Evolutionary conservation across 2,329 filamentous ascomycete genomes (phyloP), one percentile per base, ranked within the genome.

Genomic region (Fusarium clavum): DNA sequence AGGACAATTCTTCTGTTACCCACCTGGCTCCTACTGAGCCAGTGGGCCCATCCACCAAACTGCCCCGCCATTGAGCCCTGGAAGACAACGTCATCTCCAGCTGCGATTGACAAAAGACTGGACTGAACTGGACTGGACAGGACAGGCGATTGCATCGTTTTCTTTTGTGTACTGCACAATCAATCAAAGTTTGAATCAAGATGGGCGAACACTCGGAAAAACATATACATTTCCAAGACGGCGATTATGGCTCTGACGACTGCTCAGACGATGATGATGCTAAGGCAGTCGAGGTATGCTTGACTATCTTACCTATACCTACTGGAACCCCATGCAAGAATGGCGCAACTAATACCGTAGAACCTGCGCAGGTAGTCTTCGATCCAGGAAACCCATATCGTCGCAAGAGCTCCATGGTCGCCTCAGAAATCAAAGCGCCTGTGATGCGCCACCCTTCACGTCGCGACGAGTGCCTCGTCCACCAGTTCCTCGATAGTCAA

Each of bases 331-430:
- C 41, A 24, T 34, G 27, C 32, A 32, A n/a, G 24, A 49, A 49
- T 45, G 43, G 27, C 20, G 45, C 44, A 16, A 27, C 63, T 66
- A 46, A 66, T 61, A 60, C 40, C 18, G 30, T 45, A 48, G 24
- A 57, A 25, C 29, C 44, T 56, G 27, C 44, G 27, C 46, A 88
- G 87, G 88, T 91, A 52, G 84, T 88, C 24, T 91, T 92, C 73
- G 89, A 91, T 66, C 80, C 86, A 2, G 79, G 84, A 41, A 90
- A 87, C 69, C 83, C 85, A 0, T 89, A 90, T 73, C 86, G 90
- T 24, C 86, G 90, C 62, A 92, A 91, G 80, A 90, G 88, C 74
- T 91, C 89, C 14, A 83, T 92, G 51, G 86, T 90, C 14, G 77
- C 83, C 7, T 81, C 81, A 51, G 87, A 90, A 30, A 74, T 81